phyloP scores from a whole-genome alignment of 2,329 filamentous ascomycete species.

The Scedosporium dehoogii region DNA sequence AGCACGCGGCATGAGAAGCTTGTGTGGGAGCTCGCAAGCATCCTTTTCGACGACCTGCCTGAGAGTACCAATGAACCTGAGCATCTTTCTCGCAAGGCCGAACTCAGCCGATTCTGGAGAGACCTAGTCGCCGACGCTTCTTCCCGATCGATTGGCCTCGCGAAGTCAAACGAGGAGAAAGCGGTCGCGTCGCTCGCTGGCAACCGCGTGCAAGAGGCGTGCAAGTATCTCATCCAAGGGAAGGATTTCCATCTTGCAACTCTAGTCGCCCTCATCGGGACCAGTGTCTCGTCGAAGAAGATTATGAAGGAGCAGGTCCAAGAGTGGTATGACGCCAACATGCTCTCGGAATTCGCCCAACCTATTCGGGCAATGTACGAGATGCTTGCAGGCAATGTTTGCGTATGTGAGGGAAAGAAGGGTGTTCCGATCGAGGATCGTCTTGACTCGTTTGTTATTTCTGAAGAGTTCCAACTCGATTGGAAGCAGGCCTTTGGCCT shows the following conservation, averaged over 20 bases:
- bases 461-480: constrained; percentile 73
- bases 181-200: constrained; percentile 72
- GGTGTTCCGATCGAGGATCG: constrained; percentile 68
- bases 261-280: constrained; percentile 72
- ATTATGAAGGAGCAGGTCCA: constrained; percentile 74
- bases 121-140: constrained; percentile 54
- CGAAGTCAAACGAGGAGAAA: constrained; percentile 65
- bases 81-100: constrained; percentile 43
- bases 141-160: constrained; percentile 43
- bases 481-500: constrained; percentile 93
- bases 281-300: constrained; percentile 56
- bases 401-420: constrained; percentile 68
- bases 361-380: constrained; percentile 82
- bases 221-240: constrained; percentile 63
- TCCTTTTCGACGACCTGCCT: constrained; percentile 69
- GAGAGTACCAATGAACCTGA: constrained; percentile 29
- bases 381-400: constrained; percentile 78
- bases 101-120: constrained; percentile 58
- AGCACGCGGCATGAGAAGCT: constrained; percentile 55
- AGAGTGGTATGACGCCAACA: constrained; percentile 73
- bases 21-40: constrained; percentile 77
- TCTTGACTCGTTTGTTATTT: constrained; percentile 69
- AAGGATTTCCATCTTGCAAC: constrained; percentile 79
- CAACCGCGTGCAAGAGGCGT: constrained; percentile 73
- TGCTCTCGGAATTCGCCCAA: constrained; percentile 79